These are phyloP conservation scores for Dioscorea dumetorum DNA, from an alignment of 106 monocot species.

Conservation along the genomic window DNA sequence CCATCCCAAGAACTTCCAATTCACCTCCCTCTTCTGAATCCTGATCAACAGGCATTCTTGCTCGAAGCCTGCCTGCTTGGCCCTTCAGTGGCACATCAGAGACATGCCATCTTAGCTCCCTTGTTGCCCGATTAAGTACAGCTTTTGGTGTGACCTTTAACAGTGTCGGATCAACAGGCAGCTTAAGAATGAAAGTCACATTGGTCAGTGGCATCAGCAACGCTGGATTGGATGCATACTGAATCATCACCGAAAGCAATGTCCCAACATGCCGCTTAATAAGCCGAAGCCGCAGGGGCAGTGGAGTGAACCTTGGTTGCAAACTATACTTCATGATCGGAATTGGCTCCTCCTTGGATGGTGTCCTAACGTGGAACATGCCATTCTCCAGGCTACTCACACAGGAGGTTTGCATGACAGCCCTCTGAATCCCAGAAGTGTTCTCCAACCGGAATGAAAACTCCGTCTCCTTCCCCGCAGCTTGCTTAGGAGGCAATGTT, in stretches of 20 bases:
- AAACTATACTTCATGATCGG: conserved; percentile 77
- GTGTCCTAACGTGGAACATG: conserved; percentile 78
- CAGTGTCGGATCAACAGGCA: conserved; percentile 81
- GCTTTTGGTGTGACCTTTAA: conserved; percentile 88
- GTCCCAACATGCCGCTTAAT: conserved; percentile 82
- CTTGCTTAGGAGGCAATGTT: conserved; percentile 66
- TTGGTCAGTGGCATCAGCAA: conserved; percentile 54
- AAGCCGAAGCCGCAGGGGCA: conserved; percentile 80
- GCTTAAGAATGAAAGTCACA: conserved; percentile 81
- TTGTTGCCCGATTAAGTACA: conserved; percentile 55
- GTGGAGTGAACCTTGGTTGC: conserved; percentile 64
- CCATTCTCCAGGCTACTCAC: conserved; percentile 71
- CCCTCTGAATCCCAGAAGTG: conserved; percentile 68
- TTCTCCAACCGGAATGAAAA: conserved; percentile 78
- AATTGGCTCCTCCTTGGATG: conserved; percentile 52
- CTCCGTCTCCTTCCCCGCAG: conserved; percentile 77
- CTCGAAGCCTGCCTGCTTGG: conserved; percentile 47
- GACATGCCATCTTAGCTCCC: conserved; percentile 81
- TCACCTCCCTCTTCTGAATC: conserved; percentile 59
- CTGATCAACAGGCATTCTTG: conserved; percentile 89
- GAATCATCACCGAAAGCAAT: conserved; percentile 89
- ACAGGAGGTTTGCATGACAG: conserved; percentile 53
- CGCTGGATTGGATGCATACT: conserved; percentile 72
- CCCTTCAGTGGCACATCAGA: conserved; percentile 71
- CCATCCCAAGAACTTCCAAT: conserved; percentile 58